Base-by-base conservation (phyloP, 805 yeast species). In the Starmerella stellata region DNA sequence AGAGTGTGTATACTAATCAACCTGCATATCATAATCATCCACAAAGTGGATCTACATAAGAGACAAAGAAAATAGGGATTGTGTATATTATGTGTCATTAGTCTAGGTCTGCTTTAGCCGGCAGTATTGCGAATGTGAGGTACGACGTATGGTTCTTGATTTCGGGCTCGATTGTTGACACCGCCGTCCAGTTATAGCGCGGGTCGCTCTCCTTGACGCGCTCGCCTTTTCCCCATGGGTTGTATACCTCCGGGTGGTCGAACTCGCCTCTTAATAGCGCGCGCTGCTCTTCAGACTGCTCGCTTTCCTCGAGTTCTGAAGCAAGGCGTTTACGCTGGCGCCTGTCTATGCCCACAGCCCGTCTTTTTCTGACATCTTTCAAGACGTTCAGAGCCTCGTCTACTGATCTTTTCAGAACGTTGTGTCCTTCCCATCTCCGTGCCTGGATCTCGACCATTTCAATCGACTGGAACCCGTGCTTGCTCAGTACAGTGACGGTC, bases 381-480 rank as follows among this genome's bases (percentile, higher is more conserved):
- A 90, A 60, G 44, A 95, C 68, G 33, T 70, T 74, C 15, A 90
- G 58, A 0, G 92, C 85, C 56, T 90, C 94, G 41, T 70, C 77
- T 3, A 83, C 65, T 27, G 73, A 72, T 47, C 87, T 70, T 9
- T 76, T 74, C 95, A 87, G 83, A 45, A 74, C 80, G 52, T 80
- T 77, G 50, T 93, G 74, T 13, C 92, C 80, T 56, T 85, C 96
- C 78, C 81, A 87, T 47, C 79, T 70, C 48, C 69, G 72, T 5
- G 85, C 81, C 31, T 78, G 75, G 36, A 83, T 75, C 54, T 87
- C 96, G 3, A 87, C 92, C 85, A 82, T 79, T 58, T 90, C 94
- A 18, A 90, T 74, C 15, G 71, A 68, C 4, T 70, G 66, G 94
- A 95, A 90, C 1, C 93, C 94, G 32, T 74, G 56, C 25, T 63